Conservation (phyloP, 1,284 basidiomycete genomes). For the Austroboletus niveus region DNA sequence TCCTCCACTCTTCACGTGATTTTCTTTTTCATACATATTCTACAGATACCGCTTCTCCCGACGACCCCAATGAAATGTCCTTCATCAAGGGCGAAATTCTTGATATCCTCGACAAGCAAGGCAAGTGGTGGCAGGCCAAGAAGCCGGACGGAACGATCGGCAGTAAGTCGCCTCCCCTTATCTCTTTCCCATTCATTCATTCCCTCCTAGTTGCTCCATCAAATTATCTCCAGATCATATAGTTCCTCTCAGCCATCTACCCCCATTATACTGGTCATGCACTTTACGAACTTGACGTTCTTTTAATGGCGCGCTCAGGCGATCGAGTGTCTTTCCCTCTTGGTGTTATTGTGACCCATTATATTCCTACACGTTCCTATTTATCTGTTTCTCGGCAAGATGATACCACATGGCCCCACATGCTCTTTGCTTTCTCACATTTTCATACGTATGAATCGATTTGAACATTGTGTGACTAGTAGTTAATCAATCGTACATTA, state of each 20-base stretch:
- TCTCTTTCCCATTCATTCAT: constrained; percentile 13
- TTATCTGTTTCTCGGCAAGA: constrained; percentile 28
- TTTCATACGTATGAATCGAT: constrained; percentile 4
- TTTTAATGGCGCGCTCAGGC: constrained; percentile 25
- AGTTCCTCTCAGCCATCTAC: constrained; percentile 13
- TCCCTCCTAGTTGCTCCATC: constrained; percentile 66
- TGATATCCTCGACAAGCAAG: constrained; percentile 91
- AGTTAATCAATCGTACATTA: neutral
- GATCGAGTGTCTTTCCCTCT: constrained; percentile 12
- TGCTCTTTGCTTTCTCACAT: constrained; percentile 9
- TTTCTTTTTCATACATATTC: constrained; percentile 14
- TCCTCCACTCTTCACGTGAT: constrained; percentile 4
- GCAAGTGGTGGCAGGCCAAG: constrained; percentile 95
- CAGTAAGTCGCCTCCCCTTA: constrained; percentile 50
- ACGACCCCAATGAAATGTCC: constrained; percentile 96
- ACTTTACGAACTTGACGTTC: constrained; percentile 32
- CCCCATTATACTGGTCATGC: constrained; percentile 19
- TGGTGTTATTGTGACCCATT: constrained; percentile 29
- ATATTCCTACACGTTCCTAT: constrained; percentile 29
- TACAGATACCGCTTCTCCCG: constrained; percentile 84
- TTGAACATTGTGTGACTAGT: constrained; percentile 1
- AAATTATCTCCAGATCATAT: constrained; percentile 77
- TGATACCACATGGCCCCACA: constrained; percentile 32
- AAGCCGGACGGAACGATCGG: constrained; percentile 81
- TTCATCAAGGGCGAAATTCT: constrained; percentile 93